A percentile compares a stretch with the other conserved stretches of the same genome.
Conservation (phyloP, 305 asterid species). For the Fraxinus albicans region DNA sequence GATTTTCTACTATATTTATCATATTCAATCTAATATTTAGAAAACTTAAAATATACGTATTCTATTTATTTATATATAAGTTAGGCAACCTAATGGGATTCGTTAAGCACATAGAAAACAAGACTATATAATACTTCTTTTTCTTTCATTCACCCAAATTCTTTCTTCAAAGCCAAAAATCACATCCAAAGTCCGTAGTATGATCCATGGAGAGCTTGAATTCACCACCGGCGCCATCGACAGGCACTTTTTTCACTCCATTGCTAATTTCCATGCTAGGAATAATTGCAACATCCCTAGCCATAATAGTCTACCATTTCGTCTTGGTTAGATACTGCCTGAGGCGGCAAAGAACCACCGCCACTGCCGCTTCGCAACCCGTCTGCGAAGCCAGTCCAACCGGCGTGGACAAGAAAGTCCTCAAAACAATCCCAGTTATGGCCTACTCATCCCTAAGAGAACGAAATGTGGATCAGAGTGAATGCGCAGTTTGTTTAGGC, state of each 20-base stretch:
- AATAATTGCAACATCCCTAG: conserved; percentile 33
- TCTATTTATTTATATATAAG: not conserved
- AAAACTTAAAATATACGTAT: not conserved
- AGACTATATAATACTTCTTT: not conserved
- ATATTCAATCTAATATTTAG: not conserved
- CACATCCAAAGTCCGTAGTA: not conserved
- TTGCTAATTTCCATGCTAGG: conserved; percentile 49
- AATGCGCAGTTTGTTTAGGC: conserved; percentile 72
- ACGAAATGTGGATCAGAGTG: conserved; percentile 35
- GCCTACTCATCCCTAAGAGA: conserved; percentile 30
- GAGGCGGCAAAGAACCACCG: conserved; percentile 18
- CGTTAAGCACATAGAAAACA: not conserved
- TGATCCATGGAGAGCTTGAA: conserved; percentile 44
- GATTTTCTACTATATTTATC: not conserved
- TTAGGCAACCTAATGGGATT: not conserved
- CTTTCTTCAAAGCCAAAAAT: not conserved
- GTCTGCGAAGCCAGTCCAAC: not conserved
- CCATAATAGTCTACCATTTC: conserved; percentile 48
- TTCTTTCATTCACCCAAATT: not conserved
- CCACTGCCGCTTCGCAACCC: conserved; percentile 1
- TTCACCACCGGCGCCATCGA: conserved; percentile 28
- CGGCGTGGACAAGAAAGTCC: conserved; percentile 54
- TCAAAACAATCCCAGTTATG: conserved; percentile 46
- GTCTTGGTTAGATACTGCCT: conserved; percentile 45
- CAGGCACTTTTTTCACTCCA: conserved; percentile 29